These are phyloP conservation scores for Carex kokanica DNA, from an alignment of 176 grass and related monocot species.

Conservation along the genomic window DNA sequence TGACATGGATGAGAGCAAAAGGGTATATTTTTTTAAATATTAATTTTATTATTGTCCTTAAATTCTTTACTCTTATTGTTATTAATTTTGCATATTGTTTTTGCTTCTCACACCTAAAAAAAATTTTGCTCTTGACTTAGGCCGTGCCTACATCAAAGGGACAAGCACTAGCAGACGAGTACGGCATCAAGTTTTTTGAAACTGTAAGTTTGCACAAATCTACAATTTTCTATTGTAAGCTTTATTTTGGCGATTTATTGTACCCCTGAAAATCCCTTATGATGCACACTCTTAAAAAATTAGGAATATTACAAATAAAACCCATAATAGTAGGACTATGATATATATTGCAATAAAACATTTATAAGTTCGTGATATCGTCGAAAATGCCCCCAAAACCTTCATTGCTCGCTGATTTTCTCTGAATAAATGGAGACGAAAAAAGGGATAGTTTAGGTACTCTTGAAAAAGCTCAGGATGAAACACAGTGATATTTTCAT, in stretches of 20 bases:
- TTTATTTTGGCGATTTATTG: background rate
- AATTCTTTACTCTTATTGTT: background rate
- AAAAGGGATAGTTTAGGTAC: background rate
- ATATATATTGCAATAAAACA: background rate
- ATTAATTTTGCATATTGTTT: background rate
- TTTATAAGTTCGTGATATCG: background rate
- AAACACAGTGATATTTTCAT: background rate
- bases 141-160: constrained; percentile 34
- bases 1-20: constrained; percentile 49
- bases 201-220: constrained; percentile 21
- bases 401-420: background rate
- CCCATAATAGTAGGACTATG: background rate
- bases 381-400: too few relatives aligned
- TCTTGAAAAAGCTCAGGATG: background rate
- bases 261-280: background rate
- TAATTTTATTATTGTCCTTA: background rate
- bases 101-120: constrained; percentile 10
- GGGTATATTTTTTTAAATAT: constrained; percentile 16
- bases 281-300: background rate
- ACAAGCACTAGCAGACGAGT: constrained; percentile 40
- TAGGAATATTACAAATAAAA: background rate
- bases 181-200: constrained; percentile 45
- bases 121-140: background rate
- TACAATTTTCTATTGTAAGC: background rate
- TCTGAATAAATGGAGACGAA: background rate